Evolutionary conservation across 1,139 yeast species (phyloP).

Genomic region (Debaryomyces robertsiae): DNA sequence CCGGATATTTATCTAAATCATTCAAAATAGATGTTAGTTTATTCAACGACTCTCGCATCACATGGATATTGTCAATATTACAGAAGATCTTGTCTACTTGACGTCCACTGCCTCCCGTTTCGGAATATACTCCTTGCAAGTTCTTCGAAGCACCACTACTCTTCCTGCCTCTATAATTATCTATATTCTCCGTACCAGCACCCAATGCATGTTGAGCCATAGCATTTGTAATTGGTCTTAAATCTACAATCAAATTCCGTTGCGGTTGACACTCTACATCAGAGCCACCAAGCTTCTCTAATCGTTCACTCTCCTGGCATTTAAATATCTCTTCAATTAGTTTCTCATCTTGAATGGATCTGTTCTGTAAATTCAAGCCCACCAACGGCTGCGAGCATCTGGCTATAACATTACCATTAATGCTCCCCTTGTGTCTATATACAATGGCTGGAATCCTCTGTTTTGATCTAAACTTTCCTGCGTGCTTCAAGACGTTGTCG

Average conservation of each 20-base stretch:
- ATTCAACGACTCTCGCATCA: slow-evolving; percentile 81
- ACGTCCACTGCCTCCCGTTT: slow-evolving; percentile 14
- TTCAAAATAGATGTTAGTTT: slow-evolving; percentile 64
- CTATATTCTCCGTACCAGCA: slow-evolving; percentile 95
- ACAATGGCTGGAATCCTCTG: slow-evolving; percentile 81
- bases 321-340: slow-evolving; percentile 72
- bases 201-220: slow-evolving; percentile 97
- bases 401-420: slow-evolving; percentile 77
- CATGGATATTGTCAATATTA: slow-evolving; percentile 94
- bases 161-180: slow-evolving; percentile 59
- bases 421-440: slow-evolving; percentile 60
- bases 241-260: slow-evolving; percentile 80
- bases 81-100: slow-evolving; percentile 67
- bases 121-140: slow-evolving; percentile 13
- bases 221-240: slow-evolving; percentile 91
- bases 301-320: slow-evolving; percentile 40
- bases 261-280: slow-evolving; percentile 43
- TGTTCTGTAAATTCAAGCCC: slow-evolving; percentile 76
- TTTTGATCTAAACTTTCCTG: slow-evolving; percentile 84
- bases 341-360: slow-evolving; percentile 91
- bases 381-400: slow-evolving; percentile 93
- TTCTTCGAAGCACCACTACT: slow-evolving; percentile 15
- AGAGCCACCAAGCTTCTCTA: slow-evolving; percentile 19
- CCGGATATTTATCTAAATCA: slow-evolving; percentile 62
- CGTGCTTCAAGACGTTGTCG: slow-evolving; percentile 80